Base-by-base conservation (phyloP, 495 filamentous ascomycete species). In the Penicillium flavigenum region DNA sequence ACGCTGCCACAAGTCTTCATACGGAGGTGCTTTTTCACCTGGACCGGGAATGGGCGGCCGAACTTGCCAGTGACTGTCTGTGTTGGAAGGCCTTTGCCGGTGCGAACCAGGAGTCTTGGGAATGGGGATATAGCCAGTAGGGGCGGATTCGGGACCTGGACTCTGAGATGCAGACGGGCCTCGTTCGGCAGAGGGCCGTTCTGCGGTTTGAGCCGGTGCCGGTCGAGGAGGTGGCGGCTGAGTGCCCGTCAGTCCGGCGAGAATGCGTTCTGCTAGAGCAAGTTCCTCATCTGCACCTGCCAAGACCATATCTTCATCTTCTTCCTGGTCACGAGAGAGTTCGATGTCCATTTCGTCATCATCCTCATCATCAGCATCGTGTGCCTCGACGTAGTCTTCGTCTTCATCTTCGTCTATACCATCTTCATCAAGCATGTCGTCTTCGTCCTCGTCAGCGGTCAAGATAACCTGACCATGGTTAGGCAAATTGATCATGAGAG, bases 1-100 rank as follows among this genome's bases (percentile, higher is more conserved):
- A 24, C 94, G 86, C 63, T 92, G 82, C 70, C 88, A 88, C 34
- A 97, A 72, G 65, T 99, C 88, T 65, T 98, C 95, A 52, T 92
- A 84, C 2, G 83, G 71, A 17, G 87, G 88, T 5, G 88, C 72
- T 26, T 78, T 71, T 16, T 83, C 76, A 16, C 81, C 78, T 29
- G 72, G 78, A 39, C 59, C 62, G 31, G 85, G 91, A 26, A 78
- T 82, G 14, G 79, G 75, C 2, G 94, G 91, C 27, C 86, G 90
- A 56, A 90, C 86, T 34, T 94, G 79, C 94, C 94, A 98, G 74
- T 98, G 89, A 41, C 80, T 76, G 31, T 91, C 89, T 7, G 90
- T 72, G 41, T 66, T 67, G 4, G 66, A 75, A 0, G 69, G 69
- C 3, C 67, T 56, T 1, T 76, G 72, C 17, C 81, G 65, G 45